Percentiles rank a stretch among this genome's conserved stretches.
Conservation (phyloP, 202 grass and related monocot genomes). For the Musa balbisiana region DNA sequence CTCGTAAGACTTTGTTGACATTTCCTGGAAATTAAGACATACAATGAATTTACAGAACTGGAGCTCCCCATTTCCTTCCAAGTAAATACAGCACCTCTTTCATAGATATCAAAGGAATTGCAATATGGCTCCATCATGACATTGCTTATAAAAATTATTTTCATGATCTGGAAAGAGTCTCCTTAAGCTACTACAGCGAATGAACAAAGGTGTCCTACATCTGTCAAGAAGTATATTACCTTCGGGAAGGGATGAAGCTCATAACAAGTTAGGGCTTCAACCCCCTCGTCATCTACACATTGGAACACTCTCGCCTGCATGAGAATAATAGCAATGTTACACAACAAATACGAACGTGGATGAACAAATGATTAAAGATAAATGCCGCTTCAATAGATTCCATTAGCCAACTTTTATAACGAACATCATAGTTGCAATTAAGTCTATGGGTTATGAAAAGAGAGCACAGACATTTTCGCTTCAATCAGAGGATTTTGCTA, state of each 20-base stretch:
- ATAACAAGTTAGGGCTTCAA: neutral
- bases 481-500: no score
- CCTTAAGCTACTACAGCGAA: neutral
- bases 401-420: no score
- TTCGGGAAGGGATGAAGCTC: neutral
- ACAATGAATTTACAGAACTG: neutral
- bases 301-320: constrained; percentile 8
- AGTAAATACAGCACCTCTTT: constrained; percentile 4
- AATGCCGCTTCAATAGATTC: no score
- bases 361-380: neutral
- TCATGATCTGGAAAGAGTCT: neutral
- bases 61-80: neutral
- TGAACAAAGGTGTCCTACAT: neutral
- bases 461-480: no score
- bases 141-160: neutral
- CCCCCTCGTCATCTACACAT: constrained; percentile 5
- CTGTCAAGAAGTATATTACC: neutral
- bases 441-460: no score
- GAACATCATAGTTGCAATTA: no score
- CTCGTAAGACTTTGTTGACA: no score
- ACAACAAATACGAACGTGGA: neutral
- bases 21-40: neutral
- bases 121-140: neutral
- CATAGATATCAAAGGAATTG: neutral
- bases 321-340: neutral